Percentiles rank a stretch among this genome's conserved stretches.
Conservation (phyloP, 2,329 filamentous ascomycete species). For the Botryotinia globosa region DNA sequence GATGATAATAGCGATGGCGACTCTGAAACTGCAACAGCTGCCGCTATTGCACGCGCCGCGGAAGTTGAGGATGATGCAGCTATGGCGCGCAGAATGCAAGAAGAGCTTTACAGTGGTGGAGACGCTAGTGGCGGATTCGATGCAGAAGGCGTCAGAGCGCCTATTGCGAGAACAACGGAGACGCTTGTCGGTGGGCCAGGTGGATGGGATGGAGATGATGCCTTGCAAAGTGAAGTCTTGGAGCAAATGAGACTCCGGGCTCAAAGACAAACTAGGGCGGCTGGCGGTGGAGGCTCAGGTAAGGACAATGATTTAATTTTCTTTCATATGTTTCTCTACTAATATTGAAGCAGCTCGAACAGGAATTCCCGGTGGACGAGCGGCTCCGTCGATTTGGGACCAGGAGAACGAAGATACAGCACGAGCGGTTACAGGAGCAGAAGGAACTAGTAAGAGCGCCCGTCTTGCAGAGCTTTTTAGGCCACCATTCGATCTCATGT, state of each 20-base stretch:
- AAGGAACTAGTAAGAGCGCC: constrained; percentile 65
- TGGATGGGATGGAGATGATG: constrained; percentile 46
- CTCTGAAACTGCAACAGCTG: constrained; percentile 30
- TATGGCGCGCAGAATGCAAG: constrained; percentile 86
- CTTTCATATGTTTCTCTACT: constrained; percentile 16
- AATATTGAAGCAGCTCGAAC: constrained; percentile 42
- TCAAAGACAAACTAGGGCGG: constrained; percentile 25
- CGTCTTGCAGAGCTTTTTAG: constrained; percentile 88
- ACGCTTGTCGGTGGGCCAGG: constrained; percentile 75
- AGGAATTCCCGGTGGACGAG: constrained; percentile 68
- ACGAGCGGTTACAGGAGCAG: constrained; percentile 61
- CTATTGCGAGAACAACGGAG: constrained; percentile 87
- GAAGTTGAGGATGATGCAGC: constrained; percentile 85
- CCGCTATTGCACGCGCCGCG: constrained; percentile 46
- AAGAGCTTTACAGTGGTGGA: constrained; percentile 75
- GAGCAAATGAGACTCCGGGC: constrained; percentile 39
- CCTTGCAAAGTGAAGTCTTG: constrained; percentile 34
- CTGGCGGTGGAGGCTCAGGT: constrained; percentile 22
- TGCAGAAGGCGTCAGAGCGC: constrained; percentile 72
- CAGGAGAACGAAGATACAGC: constrained; percentile 48
- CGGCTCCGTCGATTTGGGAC: constrained; percentile 48
- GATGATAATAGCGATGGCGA: constrained; percentile 41
- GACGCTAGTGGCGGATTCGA: constrained; percentile 44
- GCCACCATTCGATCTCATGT: constrained; percentile 88
- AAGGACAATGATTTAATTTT: constrained; percentile 22